Conservation (phyloP, 257 asterid genomes). For the Coffea eugenioides region DNA sequence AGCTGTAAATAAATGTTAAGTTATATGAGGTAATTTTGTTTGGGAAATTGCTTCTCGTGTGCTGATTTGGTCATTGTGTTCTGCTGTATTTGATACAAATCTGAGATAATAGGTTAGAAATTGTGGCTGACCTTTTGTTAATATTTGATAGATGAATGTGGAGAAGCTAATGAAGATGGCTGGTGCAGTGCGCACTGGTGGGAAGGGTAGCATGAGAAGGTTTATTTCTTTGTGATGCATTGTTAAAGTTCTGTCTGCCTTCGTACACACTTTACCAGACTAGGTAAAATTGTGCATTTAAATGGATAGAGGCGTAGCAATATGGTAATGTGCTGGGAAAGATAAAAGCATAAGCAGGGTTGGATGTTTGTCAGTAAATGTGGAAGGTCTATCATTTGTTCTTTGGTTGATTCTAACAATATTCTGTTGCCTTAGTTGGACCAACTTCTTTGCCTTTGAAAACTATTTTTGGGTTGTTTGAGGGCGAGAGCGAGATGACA, state of each 20-base stretch:
- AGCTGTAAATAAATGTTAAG: background rate
- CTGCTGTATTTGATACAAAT: background rate
- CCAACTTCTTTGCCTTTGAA: background rate
- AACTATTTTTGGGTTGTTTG: background rate
- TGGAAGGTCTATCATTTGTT: background rate
- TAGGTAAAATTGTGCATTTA: background rate
- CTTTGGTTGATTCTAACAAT: background rate
- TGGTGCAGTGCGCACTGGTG: conserved; percentile 74
- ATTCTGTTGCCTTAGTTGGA: background rate
- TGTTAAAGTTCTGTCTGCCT: background rate
- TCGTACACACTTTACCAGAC: background rate
- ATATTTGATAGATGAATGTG: conserved; percentile 58
- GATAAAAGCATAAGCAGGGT: background rate
- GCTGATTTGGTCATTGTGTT: background rate
- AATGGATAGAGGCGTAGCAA: background rate
- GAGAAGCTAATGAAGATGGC: conserved; percentile 81
- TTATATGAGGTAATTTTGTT: background rate
- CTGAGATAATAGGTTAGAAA: background rate
- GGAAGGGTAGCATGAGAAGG: conserved; percentile 81
- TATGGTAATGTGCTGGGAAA: background rate
- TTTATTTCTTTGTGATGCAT: conserved; percentile 17
- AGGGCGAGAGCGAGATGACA: background rate
- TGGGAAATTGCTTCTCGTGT: background rate
- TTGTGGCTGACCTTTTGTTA: background rate
- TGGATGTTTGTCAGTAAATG: background rate